A percentile compares a stretch with the other conserved stretches of the same genome.
Evolutionary conservation across 1,284 basidiomycete species (phyloP).

Genomic region (Pisolithus thermaeus): DNA sequence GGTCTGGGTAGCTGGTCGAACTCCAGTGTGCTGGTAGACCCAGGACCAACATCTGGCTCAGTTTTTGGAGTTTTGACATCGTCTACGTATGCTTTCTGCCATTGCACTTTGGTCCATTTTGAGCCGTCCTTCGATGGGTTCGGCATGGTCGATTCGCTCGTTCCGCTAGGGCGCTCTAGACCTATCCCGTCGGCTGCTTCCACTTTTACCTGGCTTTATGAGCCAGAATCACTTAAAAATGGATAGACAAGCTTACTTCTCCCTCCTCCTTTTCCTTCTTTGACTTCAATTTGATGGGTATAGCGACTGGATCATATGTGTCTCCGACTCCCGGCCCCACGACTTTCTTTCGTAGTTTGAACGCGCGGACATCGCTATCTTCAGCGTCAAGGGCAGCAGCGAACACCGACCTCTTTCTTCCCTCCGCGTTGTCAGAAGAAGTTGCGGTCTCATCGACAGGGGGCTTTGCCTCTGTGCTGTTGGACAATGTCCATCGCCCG

Average conservation of each 20-base stretch:
- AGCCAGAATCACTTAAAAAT: background rate
- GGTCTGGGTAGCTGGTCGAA: background rate
- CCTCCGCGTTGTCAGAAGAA: constrained; percentile 14
- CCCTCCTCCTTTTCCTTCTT: constrained; percentile 43
- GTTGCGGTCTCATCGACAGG: constrained; percentile 7
- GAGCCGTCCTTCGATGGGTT: constrained; percentile 5
- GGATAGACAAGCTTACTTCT: background rate
- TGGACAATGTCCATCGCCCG: constrained; percentile 66
- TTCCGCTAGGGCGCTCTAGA: background rate
- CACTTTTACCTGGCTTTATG: background rate
- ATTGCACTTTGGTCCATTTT: constrained; percentile 32
- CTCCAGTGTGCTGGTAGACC: background rate
- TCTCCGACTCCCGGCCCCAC: constrained; percentile 53
- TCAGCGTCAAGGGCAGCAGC: constrained; percentile 25
- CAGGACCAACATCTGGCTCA: background rate
- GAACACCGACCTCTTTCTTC: constrained; percentile 29
- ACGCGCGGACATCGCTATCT: constrained; percentile 53
- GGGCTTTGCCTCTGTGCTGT: constrained; percentile 35
- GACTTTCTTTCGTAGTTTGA: constrained; percentile 63
- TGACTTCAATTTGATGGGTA: constrained; percentile 56
- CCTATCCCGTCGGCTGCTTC: constrained; percentile 9
- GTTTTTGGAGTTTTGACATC: background rate
- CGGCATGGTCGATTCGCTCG: background rate
- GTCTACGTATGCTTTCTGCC: constrained; percentile 21
- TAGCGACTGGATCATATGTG: constrained; percentile 65